A percentile compares a stretch with the other conserved stretches of the same genome.
phyloP scores from a whole-genome alignment of 495 filamentous ascomycete genomes.

The Penicillium fimorum region DNA sequence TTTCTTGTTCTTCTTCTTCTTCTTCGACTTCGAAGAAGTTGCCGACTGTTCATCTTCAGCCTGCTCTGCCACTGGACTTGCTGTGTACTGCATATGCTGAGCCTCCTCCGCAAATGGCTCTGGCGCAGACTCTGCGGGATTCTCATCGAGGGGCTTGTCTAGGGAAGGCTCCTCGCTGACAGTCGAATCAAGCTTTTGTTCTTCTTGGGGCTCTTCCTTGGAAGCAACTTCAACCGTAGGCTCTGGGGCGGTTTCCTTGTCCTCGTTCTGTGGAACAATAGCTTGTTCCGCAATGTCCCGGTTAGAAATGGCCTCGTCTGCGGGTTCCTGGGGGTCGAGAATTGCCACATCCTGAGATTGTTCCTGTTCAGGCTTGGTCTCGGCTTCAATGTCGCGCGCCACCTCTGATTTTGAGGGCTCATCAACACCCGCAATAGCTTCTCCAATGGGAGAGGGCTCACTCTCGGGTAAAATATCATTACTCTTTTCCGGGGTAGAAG shows the following conservation, averaged over 20 bases:
- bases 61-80: not conserved
- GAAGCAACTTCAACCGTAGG: not conserved
- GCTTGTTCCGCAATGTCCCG: not conserved
- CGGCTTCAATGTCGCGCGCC: not conserved
- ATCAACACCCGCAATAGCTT: not conserved
- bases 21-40: slow-evolving; percentile 10
- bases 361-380: slow-evolving; percentile 4
- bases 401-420: not conserved
- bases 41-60: slow-evolving; percentile 3
- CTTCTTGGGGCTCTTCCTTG: not conserved
- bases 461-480: not conserved
- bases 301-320: not conserved
- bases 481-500: slow-evolving; percentile 18
- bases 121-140: not conserved
- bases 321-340: not conserved
- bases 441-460: not conserved
- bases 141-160: slow-evolving; percentile 7
- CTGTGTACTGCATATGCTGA: not conserved
- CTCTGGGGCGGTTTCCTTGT: not conserved
- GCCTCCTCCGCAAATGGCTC: slow-evolving; percentile 11
- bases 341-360: not conserved
- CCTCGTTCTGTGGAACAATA: not conserved
- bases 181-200: slow-evolving; percentile 1
- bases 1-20: slow-evolving; percentile 17
- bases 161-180: not conserved